phyloP scores from a whole-genome alignment of 2,329 filamentous ascomycete species.

The Cladosporium sp. region DNA sequence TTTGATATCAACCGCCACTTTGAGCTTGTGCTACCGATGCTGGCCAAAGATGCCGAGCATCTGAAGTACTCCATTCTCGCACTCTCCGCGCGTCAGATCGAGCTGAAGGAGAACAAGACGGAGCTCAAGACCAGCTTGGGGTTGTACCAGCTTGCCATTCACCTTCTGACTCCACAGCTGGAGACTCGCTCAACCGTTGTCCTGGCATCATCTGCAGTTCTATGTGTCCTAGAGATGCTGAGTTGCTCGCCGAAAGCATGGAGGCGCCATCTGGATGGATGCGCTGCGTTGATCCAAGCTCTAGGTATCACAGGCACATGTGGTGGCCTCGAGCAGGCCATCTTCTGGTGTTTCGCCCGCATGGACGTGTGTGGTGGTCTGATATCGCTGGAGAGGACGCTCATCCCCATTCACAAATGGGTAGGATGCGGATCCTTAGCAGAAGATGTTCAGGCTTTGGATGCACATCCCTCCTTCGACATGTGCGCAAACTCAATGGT shows the following conservation, averaged over 20 bases:
- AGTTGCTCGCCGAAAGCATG: slow-evolving; percentile 53
- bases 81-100: slow-evolving; percentile 55
- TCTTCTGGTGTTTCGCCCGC: slow-evolving; percentile 61
- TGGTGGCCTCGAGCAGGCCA: slow-evolving; percentile 53
- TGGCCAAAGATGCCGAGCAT: slow-evolving; percentile 49
- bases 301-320: slow-evolving; percentile 54
- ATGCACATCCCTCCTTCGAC: slow-evolving; percentile 44
- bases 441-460: slow-evolving; percentile 39
- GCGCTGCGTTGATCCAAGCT: slow-evolving; percentile 54
- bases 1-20: slow-evolving; percentile 57
- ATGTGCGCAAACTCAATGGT: slow-evolving; percentile 62
- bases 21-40: slow-evolving; percentile 51
- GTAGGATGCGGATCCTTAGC: slow-evolving; percentile 41
- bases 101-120: slow-evolving; percentile 48
- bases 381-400: slow-evolving; percentile 53
- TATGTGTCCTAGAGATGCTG: slow-evolving; percentile 53
- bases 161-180: slow-evolving; percentile 44
- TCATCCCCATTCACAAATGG: slow-evolving; percentile 54
- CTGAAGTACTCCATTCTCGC: slow-evolving; percentile 55
- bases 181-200: slow-evolving; percentile 48
- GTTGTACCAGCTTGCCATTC: slow-evolving; percentile 56
- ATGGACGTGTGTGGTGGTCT: slow-evolving; percentile 60
- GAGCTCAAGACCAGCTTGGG: slow-evolving; percentile 53
- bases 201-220: slow-evolving; percentile 50
- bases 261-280: slow-evolving; percentile 58